Conservation (phyloP, 2,329 filamentous ascomycete species). For the Parascedosporium putredinis region DNA sequence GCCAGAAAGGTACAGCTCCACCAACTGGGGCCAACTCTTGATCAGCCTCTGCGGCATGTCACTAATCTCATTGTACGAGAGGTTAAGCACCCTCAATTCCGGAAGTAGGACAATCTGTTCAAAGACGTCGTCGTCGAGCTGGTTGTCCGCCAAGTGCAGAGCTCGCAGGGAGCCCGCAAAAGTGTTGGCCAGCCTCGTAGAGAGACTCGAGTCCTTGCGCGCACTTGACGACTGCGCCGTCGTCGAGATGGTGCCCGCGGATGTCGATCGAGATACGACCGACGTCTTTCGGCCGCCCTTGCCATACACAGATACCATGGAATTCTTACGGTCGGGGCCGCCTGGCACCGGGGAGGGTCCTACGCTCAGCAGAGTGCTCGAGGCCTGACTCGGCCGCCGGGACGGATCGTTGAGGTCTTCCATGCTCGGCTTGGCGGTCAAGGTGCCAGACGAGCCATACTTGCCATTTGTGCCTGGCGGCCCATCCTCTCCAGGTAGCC, state of each 20-base stretch:
- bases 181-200: slow-evolving; percentile 68
- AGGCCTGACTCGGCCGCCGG: slow-evolving; percentile 76
- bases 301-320: slow-evolving; percentile 70
- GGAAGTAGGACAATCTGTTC: slow-evolving; percentile 75
- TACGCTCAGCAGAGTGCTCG: slow-evolving; percentile 63
- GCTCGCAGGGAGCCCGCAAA: slow-evolving; percentile 80
- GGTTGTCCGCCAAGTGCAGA: slow-evolving; percentile 85
- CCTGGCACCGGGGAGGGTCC: slow-evolving; percentile 58
- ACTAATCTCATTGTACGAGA: slow-evolving; percentile 83
- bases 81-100: slow-evolving; percentile 78
- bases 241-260: slow-evolving; percentile 34
- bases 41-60: slow-evolving; percentile 86
- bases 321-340: slow-evolving; percentile 63
- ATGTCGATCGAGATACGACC: slow-evolving; percentile 56
- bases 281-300: slow-evolving; percentile 79
- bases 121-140: slow-evolving; percentile 89
- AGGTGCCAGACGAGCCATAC: slow-evolving; percentile 26
- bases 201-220: slow-evolving; percentile 84
- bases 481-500: slow-evolving; percentile 43
- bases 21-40: slow-evolving; percentile 78
- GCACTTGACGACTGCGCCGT: slow-evolving; percentile 41
- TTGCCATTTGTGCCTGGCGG: slow-evolving; percentile 22
- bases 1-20: slow-evolving; percentile 87
- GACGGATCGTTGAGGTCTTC: slow-evolving; percentile 61
- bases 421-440: slow-evolving; percentile 57